phyloP scores from a whole-genome alignment of 441 rosid genomes.

The Gossypium gossypioides region DNA sequence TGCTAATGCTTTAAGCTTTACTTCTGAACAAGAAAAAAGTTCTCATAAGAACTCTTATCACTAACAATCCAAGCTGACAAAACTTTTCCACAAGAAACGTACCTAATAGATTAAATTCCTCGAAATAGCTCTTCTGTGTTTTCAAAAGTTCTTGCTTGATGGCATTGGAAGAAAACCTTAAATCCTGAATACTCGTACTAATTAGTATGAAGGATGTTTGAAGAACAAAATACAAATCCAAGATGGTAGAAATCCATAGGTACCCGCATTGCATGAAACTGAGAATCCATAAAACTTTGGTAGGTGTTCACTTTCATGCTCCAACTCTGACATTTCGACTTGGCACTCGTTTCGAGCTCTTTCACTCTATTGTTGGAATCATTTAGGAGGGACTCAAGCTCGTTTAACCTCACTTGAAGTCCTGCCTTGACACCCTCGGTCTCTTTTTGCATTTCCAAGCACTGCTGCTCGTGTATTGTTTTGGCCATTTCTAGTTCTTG shows the following conservation, averaged over 20 bases:
- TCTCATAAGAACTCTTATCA: background rate
- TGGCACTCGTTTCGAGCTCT: conserved; percentile 51
- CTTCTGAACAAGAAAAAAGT: conserved; percentile 31
- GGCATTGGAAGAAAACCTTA: conserved; percentile 46
- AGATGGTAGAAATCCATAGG: conserved; percentile 9
- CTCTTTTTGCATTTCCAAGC: conserved; percentile 40
- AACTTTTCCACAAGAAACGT: conserved; percentile 3
- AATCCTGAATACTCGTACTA: conserved; percentile 35
- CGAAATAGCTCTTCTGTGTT: conserved; percentile 38
- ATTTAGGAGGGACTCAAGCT: conserved; percentile 32
- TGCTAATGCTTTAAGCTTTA: conserved; percentile 38
- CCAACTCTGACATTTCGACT: conserved; percentile 45
- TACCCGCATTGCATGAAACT: conserved; percentile 51
- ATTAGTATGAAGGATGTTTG: conserved; percentile 4
- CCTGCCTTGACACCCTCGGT: conserved; percentile 39
- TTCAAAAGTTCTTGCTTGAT: conserved; percentile 54
- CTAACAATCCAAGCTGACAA: background rate
- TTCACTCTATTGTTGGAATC: conserved; percentile 43
- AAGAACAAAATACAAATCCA: conserved; percentile 3
- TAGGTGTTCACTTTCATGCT: conserved; percentile 44
- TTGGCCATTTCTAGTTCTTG: conserved; percentile 49
- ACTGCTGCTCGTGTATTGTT: conserved; percentile 37
- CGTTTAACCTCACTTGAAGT: conserved; percentile 47
- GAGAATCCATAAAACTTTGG: conserved; percentile 33
- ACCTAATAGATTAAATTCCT: conserved; percentile 56